A percentile compares a stretch with the other conserved stretches of the same genome.
phyloP scores from a whole-genome alignment of 1,284 basidiomycete genomes.

The Irpex rosettiformis region DNA sequence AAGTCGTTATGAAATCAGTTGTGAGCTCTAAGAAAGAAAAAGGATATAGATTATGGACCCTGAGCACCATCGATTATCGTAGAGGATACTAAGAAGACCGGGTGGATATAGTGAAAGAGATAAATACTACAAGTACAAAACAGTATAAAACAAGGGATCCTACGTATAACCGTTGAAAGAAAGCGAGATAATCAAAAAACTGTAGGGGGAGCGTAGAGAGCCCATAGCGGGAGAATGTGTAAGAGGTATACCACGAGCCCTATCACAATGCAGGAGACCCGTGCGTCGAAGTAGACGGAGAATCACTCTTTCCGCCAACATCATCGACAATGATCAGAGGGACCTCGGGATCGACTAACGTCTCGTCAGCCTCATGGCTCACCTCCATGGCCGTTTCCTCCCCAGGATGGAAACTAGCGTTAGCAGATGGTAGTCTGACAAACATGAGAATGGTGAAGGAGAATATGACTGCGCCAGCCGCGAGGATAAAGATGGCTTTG shows the following conservation, averaged over 20 bases:
- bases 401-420: constrained; percentile 3
- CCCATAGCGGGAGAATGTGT: no score
- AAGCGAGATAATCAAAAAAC: no score
- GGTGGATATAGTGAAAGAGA: no score
- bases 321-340: constrained; percentile 13
- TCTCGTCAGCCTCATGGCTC: constrained; percentile 2
- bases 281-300: background rate
- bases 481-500: constrained; percentile 51
- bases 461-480: constrained; percentile 32
- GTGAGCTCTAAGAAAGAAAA: no score
- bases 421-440: constrained; percentile 39
- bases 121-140: no score
- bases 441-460: constrained; percentile 42
- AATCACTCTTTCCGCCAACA: background rate
- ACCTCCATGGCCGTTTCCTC: constrained; percentile 22
- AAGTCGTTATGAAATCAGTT: no score
- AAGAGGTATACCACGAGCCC: background rate
- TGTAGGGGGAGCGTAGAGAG: no score
- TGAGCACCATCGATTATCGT: no score
- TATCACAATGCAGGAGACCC: background rate
- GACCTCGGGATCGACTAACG: constrained; percentile 4
- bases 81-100: no score
- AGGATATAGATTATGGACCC: no score
- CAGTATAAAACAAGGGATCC: no score
- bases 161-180: no score